phyloP scores from a whole-genome alignment of 257 asterid genomes.

The Salvia rosmarinus region DNA sequence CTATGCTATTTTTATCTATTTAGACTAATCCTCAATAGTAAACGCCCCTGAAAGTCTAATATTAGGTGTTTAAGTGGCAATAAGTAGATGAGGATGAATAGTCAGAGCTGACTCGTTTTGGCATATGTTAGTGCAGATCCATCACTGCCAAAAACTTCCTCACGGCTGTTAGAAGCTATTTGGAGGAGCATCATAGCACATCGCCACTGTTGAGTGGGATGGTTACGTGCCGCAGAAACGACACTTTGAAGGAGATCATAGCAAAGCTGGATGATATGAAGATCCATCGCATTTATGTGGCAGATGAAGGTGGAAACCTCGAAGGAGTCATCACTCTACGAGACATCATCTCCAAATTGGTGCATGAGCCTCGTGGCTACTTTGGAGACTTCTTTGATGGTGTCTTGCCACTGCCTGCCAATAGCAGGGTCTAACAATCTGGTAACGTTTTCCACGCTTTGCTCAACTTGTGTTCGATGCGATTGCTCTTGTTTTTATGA shows the following conservation, averaged over 20 bases:
- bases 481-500: conserved; percentile 12
- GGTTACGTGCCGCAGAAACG: conserved; percentile 72
- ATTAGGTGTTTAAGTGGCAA: too few species aligned
- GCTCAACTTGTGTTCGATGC: not conserved
- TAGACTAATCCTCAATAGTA: too few species aligned
- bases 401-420: conserved; percentile 86
- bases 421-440: conserved; percentile 72
- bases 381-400: conserved; percentile 99
- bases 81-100: not conserved
- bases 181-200: conserved; percentile 49
- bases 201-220: conserved; percentile 57
- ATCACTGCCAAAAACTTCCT: conserved; percentile 88
- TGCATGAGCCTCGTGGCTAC: conserved; percentile 97
- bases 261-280: conserved; percentile 68
- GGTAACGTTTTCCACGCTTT: not conserved
- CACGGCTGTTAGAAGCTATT: conserved; percentile 61
- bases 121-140: conserved; percentile 53
- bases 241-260: conserved; percentile 75
- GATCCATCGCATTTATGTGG: conserved; percentile 86
- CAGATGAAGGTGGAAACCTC: conserved; percentile 69
- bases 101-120: conserved; percentile 7
- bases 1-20: too few species aligned
- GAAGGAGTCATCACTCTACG: conserved; percentile 88
- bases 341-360: conserved; percentile 93
- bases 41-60: too few species aligned